These are phyloP conservation scores for Aspergillus sp. DNA, from an alignment of 2,329 filamentous ascomycete genomes.

Conservation along the genomic window DNA sequence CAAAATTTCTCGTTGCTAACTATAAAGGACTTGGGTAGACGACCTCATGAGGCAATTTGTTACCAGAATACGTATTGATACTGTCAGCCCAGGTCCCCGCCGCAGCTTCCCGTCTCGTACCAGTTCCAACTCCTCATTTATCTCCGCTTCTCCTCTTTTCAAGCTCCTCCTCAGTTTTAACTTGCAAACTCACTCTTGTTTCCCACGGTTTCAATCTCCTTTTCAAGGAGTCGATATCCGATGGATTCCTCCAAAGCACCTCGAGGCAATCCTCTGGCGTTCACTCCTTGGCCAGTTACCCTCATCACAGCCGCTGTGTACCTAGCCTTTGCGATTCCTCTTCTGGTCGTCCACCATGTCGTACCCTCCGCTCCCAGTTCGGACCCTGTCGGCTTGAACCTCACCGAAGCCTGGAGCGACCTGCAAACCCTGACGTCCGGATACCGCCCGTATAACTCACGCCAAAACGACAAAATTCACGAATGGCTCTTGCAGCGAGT, in stretches of 20 bases:
- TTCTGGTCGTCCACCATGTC: constrained; percentile 74
- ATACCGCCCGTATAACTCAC: constrained; percentile 90
- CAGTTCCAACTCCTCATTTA: neutral
- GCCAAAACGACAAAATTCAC: constrained; percentile 78
- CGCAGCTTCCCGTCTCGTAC: constrained; percentile 1
- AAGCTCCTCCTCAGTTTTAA: neutral
- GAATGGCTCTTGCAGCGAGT: constrained; percentile 75
- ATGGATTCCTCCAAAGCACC: constrained; percentile 39
- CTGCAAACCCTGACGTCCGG: constrained; percentile 73
- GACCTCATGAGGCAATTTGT: neutral
- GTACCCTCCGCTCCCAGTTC: constrained; percentile 70
- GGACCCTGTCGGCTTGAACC: constrained; percentile 68
- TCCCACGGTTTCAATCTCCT: constrained; percentile 3
- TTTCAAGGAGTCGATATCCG: constrained; percentile 16
- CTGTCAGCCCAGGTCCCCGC: constrained; percentile 8
- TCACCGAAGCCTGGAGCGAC: constrained; percentile 86
- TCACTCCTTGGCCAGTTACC: constrained; percentile 79
- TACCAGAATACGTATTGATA: neutral
- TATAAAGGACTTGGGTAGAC: neutral
- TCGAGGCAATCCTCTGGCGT: constrained; percentile 63
- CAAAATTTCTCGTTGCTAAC: neutral
- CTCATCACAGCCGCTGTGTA: constrained; percentile 78
- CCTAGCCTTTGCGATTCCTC: constrained; percentile 72
- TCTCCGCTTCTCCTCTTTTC: constrained; percentile 4
- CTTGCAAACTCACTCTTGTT: constrained; percentile 9